phyloP scores from a whole-genome alignment of 345 rosid genomes.

The Limnanthes douglasii region DNA sequence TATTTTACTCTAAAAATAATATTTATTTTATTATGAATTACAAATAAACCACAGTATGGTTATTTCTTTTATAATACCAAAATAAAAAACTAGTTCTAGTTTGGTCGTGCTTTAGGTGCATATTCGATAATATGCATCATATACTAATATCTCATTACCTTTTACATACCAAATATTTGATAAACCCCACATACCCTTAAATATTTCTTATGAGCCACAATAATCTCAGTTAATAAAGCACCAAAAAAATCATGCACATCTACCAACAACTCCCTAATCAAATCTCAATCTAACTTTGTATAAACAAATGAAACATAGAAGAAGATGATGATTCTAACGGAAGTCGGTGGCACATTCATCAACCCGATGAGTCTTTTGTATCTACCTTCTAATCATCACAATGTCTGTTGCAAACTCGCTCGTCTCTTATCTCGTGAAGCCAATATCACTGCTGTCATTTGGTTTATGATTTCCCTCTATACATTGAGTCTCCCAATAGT shows the following conservation, averaged over 20 bases:
- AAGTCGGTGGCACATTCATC: slow-evolving; percentile 55
- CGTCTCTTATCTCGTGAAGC: slow-evolving; percentile 17
- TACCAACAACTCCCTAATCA: slow-evolving; percentile 26
- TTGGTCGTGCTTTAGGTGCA: no score
- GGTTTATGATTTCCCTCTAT: slow-evolving; percentile 31
- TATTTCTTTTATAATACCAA: no score
- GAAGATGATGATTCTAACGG: slow-evolving; percentile 46
- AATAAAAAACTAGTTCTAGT: no score
- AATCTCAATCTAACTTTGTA: slow-evolving; percentile 11
- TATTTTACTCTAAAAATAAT: no score
- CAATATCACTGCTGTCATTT: slow-evolving; percentile 15
- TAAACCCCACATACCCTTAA: no score
- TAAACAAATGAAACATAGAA: slow-evolving; percentile 23
- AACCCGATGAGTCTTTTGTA: slow-evolving; percentile 44
- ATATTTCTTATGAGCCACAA: no score
- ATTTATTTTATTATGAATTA: no score
- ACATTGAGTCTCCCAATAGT: slow-evolving; percentile 26
- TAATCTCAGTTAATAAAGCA: no score
- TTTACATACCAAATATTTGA: no score
- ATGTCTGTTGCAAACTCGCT: slow-evolving; percentile 48
- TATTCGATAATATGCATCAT: no score
- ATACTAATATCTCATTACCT: no score
- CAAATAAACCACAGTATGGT: no score
- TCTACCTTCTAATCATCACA: slow-evolving; percentile 46
- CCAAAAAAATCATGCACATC: slow-evolving; percentile 36